Percentiles rank a stretch among this genome's conserved stretches.
phyloP scores from a whole-genome alignment of 2,329 filamentous ascomycete species.

The Myotisia sp. region DNA sequence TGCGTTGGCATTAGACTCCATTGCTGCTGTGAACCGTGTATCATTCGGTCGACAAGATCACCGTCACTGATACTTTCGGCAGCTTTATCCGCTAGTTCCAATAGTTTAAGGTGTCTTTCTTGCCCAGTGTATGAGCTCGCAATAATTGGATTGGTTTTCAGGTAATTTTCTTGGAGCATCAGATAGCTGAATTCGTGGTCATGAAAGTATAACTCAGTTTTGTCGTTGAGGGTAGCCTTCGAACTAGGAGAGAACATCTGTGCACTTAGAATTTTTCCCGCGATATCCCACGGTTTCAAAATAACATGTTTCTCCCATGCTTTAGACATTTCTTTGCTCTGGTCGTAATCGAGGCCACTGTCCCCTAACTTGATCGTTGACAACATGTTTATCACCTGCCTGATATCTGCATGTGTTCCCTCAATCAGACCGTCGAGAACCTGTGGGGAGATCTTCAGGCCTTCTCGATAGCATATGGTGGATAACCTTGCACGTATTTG shows the following conservation, averaged over 20 bases:
- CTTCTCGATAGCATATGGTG: constrained; percentile 88
- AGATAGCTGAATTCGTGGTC: constrained; percentile 95
- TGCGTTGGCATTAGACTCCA: constrained; percentile 98
- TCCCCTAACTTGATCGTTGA: constrained; percentile 85
- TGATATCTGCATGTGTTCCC: constrained; percentile 87
- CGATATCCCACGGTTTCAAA: constrained; percentile 96
- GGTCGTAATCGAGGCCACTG: constrained; percentile 62
- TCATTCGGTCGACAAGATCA: constrained; percentile 93
- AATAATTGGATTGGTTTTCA: constrained; percentile 62
- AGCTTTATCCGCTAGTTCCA: constrained; percentile 75
- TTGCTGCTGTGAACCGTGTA: constrained; percentile 93
- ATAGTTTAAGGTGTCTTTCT: constrained; percentile 62
- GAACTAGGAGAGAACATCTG: constrained; percentile 74
- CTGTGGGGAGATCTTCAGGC: constrained; percentile 64
- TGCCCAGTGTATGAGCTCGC: constrained; percentile 49
- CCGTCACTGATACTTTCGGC: constrained; percentile 95
- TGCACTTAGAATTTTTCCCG: constrained; percentile 75
- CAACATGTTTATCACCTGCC: constrained; percentile 98
- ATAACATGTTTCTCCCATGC: constrained; percentile 97
- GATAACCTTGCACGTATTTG: constrained; percentile 84
- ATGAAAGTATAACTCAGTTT: constrained; percentile 98
- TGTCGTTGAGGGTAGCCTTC: constrained; percentile 83
- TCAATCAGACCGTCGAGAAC: constrained; percentile 91
- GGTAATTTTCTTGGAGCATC: constrained; percentile 97
- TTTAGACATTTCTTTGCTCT: constrained; percentile 88